These are phyloP conservation scores for Neocallimastix lanati DNA, from an alignment of 192 early-diverging fungal species.

Conservation along the genomic window DNA sequence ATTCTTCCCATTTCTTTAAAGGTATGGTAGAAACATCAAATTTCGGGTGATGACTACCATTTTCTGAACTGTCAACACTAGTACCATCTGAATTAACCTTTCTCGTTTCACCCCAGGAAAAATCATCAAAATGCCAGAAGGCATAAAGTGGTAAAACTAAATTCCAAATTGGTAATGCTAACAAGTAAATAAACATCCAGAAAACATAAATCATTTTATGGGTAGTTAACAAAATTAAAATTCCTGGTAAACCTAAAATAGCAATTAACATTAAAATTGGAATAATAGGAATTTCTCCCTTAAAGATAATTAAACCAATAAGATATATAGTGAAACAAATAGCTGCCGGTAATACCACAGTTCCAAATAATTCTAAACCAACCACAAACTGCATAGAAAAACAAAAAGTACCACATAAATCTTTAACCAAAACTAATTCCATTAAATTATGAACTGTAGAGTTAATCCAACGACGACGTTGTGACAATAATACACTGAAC, in stretches of 20 bases:
- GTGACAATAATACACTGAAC: constrained; percentile 68
- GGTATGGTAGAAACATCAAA: constrained; percentile 17
- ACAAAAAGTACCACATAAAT: constrained; percentile 78
- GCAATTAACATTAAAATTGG: constrained; percentile 47
- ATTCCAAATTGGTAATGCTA: constrained; percentile 76
- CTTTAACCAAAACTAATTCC: constrained; percentile 61
- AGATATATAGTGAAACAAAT: constrained; percentile 75
- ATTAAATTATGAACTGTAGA: constrained; percentile 80
- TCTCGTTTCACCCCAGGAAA: constrained; percentile 90
- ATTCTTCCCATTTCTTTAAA: constrained; percentile 19
- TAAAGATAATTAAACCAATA: neutral
- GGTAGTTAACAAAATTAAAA: constrained; percentile 63
- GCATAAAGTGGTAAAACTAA: constrained; percentile 79
- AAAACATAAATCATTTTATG: constrained; percentile 59
- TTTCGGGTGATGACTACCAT: constrained; percentile 12
- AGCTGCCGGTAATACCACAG: constrained; percentile 79
- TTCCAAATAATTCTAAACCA: constrained; percentile 86
- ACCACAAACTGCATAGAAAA: constrained; percentile 67
- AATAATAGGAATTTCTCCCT: constrained; percentile 15
- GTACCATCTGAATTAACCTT: constrained; percentile 68
- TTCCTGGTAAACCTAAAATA: constrained; percentile 56
- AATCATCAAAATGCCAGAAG: constrained; percentile 99
- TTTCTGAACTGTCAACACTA: constrained; percentile 34
- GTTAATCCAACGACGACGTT: constrained; percentile 88
- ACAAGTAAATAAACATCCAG: constrained; percentile 3